A percentile compares a stretch with the other conserved stretches of the same genome.
Conservation (phyloP, 148 eudicot species). For the Chenopodium berlandieri region DNA sequence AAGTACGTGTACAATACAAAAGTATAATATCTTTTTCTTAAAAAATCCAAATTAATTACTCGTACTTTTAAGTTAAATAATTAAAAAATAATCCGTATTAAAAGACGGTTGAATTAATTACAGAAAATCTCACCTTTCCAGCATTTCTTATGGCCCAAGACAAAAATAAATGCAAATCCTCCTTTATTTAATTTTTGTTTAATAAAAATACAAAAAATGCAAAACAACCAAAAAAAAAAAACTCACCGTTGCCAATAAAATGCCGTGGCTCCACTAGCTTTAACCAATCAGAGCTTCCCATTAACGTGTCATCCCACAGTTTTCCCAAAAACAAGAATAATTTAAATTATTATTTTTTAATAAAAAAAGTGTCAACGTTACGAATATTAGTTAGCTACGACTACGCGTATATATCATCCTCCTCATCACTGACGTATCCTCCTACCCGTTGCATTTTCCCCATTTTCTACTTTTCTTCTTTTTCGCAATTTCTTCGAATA, state of each 20-base stretch:
- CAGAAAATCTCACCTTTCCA: neutral
- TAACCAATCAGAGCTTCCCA: constrained; percentile 18
- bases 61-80: too few relatives aligned
- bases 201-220: neutral
- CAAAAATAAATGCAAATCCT: neutral
- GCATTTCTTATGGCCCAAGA: constrained; percentile 12
- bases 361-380: constrained; percentile 12
- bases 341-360: too few relatives aligned
- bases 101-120: too few relatives aligned
- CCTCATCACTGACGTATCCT: constrained; percentile 11
- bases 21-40: neutral
- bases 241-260: neutral
- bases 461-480: neutral
- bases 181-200: neutral
- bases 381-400: neutral
- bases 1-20: neutral
- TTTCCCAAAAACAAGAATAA: neutral
- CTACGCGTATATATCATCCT: constrained; percentile 17
- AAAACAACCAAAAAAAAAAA: neutral
- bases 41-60: too few relatives aligned
- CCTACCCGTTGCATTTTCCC: neutral
- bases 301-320: constrained; percentile 12
- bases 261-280: neutral
- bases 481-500: neutral
- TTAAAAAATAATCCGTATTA: neutral